Evolutionary conservation across 2,329 filamentous ascomycete genomes (phyloP).

Genomic region (Xylaria sp.): DNA sequence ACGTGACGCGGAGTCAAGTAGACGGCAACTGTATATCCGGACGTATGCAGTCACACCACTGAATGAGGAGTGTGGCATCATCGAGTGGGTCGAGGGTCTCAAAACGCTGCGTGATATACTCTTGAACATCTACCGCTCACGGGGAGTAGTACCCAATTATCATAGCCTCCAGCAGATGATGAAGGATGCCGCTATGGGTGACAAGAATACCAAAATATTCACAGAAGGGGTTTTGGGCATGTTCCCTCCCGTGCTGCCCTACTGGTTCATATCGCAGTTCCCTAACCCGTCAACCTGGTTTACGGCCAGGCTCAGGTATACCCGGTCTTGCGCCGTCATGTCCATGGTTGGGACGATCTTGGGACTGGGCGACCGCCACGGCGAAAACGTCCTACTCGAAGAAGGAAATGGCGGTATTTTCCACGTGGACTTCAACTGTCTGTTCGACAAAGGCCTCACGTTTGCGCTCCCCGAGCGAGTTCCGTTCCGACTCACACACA

Average conservation of each 20-base stretch:
- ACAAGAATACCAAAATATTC: constrained; percentile 72
- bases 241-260: constrained; percentile 83
- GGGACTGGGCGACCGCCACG: constrained; percentile 91
- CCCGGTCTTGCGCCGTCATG: constrained; percentile 95
- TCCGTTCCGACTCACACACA: constrained; percentile 95
- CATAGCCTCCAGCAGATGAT: constrained; percentile 64
- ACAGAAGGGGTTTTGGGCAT: constrained; percentile 65
- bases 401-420: constrained; percentile 92
- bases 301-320: constrained; percentile 83
- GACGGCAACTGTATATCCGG: constrained; percentile 90
- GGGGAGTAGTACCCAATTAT: constrained; percentile 74
- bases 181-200: constrained; percentile 65
- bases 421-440: constrained; percentile 99
- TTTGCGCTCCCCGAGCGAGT: constrained; percentile 95
- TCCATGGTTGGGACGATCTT: constrained; percentile 98
- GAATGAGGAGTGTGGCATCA: constrained; percentile 96
- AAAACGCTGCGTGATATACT: constrained; percentile 93
- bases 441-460: constrained; percentile 96
- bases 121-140: constrained; percentile 75
- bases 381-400: constrained; percentile 95
- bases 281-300: constrained; percentile 94
- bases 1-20: constrained; percentile 86
- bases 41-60: constrained; percentile 96
- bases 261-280: constrained; percentile 96
- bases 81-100: constrained; percentile 97